phyloP scores from a whole-genome alignment of 192 early-diverging fungal species.

The Coemansia umbellata region DNA sequence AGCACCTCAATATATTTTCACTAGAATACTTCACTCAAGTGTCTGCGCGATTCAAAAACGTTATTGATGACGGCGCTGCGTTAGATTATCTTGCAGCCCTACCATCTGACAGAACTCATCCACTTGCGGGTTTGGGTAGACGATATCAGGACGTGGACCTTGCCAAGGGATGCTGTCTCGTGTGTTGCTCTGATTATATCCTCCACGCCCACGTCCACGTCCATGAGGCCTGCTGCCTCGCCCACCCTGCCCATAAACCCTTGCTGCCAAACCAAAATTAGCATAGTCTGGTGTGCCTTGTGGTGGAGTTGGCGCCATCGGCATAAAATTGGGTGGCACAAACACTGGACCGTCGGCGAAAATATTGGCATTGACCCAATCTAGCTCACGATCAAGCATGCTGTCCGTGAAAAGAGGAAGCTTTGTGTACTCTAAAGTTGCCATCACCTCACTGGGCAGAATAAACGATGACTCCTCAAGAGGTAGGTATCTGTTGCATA shows the following conservation, averaged over 20 bases:
- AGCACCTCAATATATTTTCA: too few species aligned
- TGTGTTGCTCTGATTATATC: background rate
- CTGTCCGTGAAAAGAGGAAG: conserved; percentile 34
- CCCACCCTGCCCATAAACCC: background rate
- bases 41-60: too few species aligned
- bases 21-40: too few species aligned
- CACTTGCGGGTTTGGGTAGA: conserved; percentile 84
- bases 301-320: conserved; percentile 59
- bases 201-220: conserved; percentile 1
- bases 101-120: conserved; percentile 67
- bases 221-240: conserved; percentile 7
- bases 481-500: conserved; percentile 57
- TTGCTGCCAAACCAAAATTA: conserved; percentile 33
- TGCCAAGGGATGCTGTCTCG: conserved; percentile 2
- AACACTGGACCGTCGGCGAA: conserved; percentile 47
- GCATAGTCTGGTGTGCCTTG: conserved; percentile 33
- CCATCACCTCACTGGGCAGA: conserved; percentile 45
- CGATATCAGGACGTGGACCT: conserved; percentile 22
- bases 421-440: conserved; percentile 29
- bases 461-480: conserved; percentile 45
- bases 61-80: conserved; percentile 17
- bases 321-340: conserved; percentile 78
- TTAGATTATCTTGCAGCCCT: conserved; percentile 52
- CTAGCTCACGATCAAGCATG: conserved; percentile 57
- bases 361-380: conserved; percentile 66